Base-by-base conservation (phyloP, 768 basidiomycete genomes). In the Macrolepiota dolichaula region DNA sequence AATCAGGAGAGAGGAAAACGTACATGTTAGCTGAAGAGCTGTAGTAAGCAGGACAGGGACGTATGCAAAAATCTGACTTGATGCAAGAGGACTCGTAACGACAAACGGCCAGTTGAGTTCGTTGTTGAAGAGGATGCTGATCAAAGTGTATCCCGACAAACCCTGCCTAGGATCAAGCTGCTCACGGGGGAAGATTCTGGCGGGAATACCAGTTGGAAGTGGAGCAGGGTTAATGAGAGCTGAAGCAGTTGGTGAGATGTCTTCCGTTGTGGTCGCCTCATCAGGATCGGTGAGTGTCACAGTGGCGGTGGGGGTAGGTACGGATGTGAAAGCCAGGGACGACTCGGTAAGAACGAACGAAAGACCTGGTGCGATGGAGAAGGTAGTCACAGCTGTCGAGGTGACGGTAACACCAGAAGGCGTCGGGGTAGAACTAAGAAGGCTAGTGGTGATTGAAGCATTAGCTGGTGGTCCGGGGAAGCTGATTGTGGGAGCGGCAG, bases 51-150 rank as follows among this genome's bases (percentile, higher is more conserved):
- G 69, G 0, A 68, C 27, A 1, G 93, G 92, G 57, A 88, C 74
- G 67, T 80, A 88, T 12, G 82, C 84, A 68, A 98, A 91, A 46
- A 98, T 79, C 75, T 98, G 92, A 51, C 81, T 87, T 2, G 84
- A 79, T 0, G 90, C 81, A 57, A 87, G 77, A 7, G 73, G 61
- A 62, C 77, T 85, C 13, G 65, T 64, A 42, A 86, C 83, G 3
- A 94, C 89, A 65, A 86, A 92, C 0, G 65, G 19, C 94, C 94
- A 96, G 59, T 80, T 81, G 62, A 95, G 75, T 24, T 61, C 67
- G 3, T 67, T 50, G 57, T 85, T 79, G 72, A 93, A 89, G 63
- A 92, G 67, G 42, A 96, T 66, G 55, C 81, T 88, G 70, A 94
- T 83, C 62, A 86, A 62, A 11, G 79, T 77, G 61, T 76, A 81